These are phyloP conservation scores for Euphorbia peplus DNA, from an alignment of 345 rosid genomes.

Conservation along the genomic window DNA sequence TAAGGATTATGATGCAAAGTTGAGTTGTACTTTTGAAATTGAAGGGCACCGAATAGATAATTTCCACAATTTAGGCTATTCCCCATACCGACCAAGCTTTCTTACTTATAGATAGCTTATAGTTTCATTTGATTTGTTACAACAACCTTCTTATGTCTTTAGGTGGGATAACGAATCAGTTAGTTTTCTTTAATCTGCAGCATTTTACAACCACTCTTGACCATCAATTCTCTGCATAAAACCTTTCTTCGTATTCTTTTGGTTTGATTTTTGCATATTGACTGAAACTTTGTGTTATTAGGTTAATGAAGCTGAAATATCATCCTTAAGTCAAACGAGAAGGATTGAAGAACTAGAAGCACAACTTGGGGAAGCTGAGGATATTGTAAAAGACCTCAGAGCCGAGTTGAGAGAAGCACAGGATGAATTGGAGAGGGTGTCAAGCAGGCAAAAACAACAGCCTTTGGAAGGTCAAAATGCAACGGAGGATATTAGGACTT, in stretches of 20 bases:
- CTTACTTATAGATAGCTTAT: not conserved
- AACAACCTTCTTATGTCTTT: conserved; percentile 1
- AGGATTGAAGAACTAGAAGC: conserved; percentile 85
- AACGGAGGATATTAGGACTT: conserved; percentile 26
- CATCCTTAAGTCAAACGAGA: conserved; percentile 45
- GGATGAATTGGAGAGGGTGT: conserved; percentile 53
- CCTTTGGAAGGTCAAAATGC: conserved; percentile 21
- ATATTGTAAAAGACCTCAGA: conserved; percentile 76
- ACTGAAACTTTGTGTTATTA: conserved; percentile 18
- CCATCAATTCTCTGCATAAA: not conserved
- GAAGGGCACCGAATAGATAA: too few relatives aligned
- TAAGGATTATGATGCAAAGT: not conserved
- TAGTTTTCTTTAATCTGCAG: conserved; percentile 7
- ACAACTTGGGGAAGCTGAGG: conserved; percentile 87
- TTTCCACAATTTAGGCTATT: not conserved
- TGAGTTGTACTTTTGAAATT: not conserved
- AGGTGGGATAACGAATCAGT: not conserved
- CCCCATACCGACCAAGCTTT: not conserved
- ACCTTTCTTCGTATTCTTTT: too few relatives aligned
- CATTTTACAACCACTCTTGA: not conserved
- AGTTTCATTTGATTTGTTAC: not conserved
- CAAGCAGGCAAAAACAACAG: conserved; percentile 26
- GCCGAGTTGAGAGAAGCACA: conserved; percentile 61
- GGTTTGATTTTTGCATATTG: not conserved
- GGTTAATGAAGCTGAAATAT: conserved; percentile 67